Conservation (phyloP, 192 early-diverging fungal genomes). For the Coemansia sp. region DNA sequence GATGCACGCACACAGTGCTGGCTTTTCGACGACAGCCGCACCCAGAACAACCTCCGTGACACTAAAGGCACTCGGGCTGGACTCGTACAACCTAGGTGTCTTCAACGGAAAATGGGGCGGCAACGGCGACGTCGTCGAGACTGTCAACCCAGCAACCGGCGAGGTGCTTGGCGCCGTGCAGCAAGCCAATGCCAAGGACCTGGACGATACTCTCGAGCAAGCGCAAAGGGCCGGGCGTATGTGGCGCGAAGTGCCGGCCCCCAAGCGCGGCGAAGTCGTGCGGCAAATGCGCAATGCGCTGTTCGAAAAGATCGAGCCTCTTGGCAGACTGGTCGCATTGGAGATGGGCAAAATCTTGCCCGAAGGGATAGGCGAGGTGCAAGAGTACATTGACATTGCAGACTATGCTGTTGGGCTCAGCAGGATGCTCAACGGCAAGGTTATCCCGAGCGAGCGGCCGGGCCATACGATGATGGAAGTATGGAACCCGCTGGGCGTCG, state of each 20-base stretch:
- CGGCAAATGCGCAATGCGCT: constrained; percentile 87
- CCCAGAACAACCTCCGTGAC: constrained; percentile 36
- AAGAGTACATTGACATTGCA: constrained; percentile 95
- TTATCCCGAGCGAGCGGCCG: constrained; percentile 88
- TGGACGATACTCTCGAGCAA: constrained; percentile 64
- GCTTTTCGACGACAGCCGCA: constrained; percentile 27
- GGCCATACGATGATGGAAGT: constrained; percentile 95
- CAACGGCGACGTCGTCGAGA: constrained; percentile 63
- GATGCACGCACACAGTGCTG: neutral
- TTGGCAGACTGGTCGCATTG: constrained; percentile 85
- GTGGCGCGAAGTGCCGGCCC: constrained; percentile 76
- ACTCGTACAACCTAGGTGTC: constrained; percentile 73
- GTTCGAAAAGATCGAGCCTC: constrained; percentile 68
- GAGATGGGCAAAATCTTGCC: constrained; percentile 96
- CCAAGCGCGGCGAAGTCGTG: constrained; percentile 87
- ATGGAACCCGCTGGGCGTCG: constrained; percentile 91
- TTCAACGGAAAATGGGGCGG: constrained; percentile 78
- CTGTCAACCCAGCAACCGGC: constrained; percentile 78
- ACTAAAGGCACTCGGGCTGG: constrained; percentile 62
- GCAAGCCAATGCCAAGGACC: constrained; percentile 64
- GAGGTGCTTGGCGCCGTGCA: constrained; percentile 79
- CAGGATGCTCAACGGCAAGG: constrained; percentile 76
- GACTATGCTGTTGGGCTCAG: constrained; percentile 90
- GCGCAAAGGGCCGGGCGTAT: constrained; percentile 66
- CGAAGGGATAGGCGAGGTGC: constrained; percentile 93